phyloP scores from a whole-genome alignment of 73 alveolate genomes.

The Paramecium sexaurelia region DNA sequence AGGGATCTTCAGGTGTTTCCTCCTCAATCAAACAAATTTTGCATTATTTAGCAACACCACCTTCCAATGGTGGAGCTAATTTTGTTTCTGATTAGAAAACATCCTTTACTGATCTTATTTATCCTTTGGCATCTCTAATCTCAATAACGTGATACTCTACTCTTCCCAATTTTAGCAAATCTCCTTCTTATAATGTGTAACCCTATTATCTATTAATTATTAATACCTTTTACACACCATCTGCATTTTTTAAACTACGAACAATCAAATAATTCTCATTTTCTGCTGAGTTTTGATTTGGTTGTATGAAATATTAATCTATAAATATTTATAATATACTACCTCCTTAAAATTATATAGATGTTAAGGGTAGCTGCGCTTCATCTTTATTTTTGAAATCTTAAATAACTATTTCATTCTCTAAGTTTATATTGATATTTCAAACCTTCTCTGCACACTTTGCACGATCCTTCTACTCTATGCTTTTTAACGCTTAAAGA shows the following conservation, averaged over 20 bases:
- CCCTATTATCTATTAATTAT: slow-evolving; percentile 45
- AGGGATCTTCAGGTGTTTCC: slow-evolving; percentile 72
- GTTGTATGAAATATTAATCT: slow-evolving; percentile 22
- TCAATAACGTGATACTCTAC: slow-evolving; percentile 79
- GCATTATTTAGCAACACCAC: slow-evolving; percentile 56
- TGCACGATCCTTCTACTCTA: slow-evolving; percentile 63
- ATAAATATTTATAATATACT: background rate
- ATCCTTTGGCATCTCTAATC: slow-evolving; percentile 61
- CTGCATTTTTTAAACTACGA: slow-evolving; percentile 67
- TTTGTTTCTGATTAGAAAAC: slow-evolving; percentile 49
- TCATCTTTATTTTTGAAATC: background rate
- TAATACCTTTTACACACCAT: slow-evolving; percentile 56
- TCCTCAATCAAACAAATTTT: slow-evolving; percentile 73
- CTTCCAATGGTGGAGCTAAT: background rate
- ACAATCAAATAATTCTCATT: slow-evolving; percentile 62
- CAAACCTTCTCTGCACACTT: slow-evolving; percentile 53
- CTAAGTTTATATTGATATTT: background rate
- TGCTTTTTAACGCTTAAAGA: slow-evolving; percentile 64
- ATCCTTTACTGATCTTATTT: slow-evolving; percentile 20
- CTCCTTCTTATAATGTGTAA: slow-evolving; percentile 71
- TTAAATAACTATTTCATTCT: slow-evolving; percentile 26
- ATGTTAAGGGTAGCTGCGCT: background rate
- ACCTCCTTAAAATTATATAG: slow-evolving; percentile 11
- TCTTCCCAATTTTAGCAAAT: slow-evolving; percentile 85
- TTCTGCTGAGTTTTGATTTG: background rate